Base-by-base conservation (phyloP, 805 yeast genomes). In the Cyberlindnera sargentensis region DNA sequence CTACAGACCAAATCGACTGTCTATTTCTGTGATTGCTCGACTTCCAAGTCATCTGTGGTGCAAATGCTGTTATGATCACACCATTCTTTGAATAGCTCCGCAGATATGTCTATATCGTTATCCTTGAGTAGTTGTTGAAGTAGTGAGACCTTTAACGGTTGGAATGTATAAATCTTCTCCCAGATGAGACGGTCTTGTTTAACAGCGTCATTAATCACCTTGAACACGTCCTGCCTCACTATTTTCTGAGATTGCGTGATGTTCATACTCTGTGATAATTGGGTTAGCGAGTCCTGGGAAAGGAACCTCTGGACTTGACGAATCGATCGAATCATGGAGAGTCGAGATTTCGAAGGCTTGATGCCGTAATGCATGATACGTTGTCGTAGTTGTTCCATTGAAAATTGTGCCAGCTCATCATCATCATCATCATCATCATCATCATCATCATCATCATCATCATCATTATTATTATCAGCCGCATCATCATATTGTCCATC, bases 11-110 rank as follows among this genome's bases (percentile, higher is more conserved):
- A 15, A 15, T 15, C 20, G 9, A 33, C 11, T 7, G 36, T 33
- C 36, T 33, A 33, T 33, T 33, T 33, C 26, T 33, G 30, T 28
- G 30, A 28, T 28, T 28, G 8, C 9, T 28, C 30, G 9, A 28
- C 30, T 28, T 28, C 30, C 30, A 9, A 28, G 30, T 48, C 53
- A n/a, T 53, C 60, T 5, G 45, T 43, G 15, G 54, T 26, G 31
- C 50, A 50, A 15, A 58, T 47, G 27, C 60, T 52, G 34, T 55
- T 53, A 40, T 48, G 41, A 42, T 58, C 61, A 37, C 61, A 55
- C 61, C 61, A 49, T 10, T 48, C 48, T 32, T 43, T 47, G 28
- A 52, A 37, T 26, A 50, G 24, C 24, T 48, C 53, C 8, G 41
- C 32, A 8, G 29, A 46, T 2, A 53, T 36, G 2, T 26, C 36